Evolutionary conservation across 1,139 yeast species (phyloP).

Genomic region (Kodamaea fungicola): DNA sequence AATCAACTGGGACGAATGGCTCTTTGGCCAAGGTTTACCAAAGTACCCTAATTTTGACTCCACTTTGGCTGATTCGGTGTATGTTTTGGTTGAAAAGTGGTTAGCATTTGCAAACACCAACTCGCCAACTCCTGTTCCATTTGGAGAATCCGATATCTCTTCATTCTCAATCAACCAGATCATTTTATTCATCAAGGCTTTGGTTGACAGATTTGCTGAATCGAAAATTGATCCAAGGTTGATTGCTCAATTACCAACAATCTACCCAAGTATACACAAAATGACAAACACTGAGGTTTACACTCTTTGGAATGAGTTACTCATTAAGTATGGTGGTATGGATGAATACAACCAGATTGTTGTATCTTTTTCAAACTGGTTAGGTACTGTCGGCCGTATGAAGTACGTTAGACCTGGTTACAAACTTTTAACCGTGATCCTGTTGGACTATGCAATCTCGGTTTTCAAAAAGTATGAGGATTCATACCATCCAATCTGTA

Average conservation of each 20-base stretch:
- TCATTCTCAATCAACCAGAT: slow-evolving; percentile 33
- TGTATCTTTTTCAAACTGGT: slow-evolving; percentile 47
- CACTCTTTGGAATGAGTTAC: slow-evolving; percentile 29
- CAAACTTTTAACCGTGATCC: slow-evolving; percentile 54
- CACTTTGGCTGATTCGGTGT: slow-evolving; percentile 31
- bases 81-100: slow-evolving; percentile 27
- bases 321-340: slow-evolving; percentile 27
- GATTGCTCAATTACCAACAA: slow-evolving; percentile 18
- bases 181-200: slow-evolving; percentile 31
- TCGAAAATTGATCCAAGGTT: slow-evolving; percentile 14
- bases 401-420: slow-evolving; percentile 90
- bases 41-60: slow-evolving; percentile 27
- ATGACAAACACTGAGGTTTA: slow-evolving; percentile 33
- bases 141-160: slow-evolving; percentile 20
- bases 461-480: slow-evolving; percentile 59
- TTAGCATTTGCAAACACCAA: slow-evolving; percentile 10
- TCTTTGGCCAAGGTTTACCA: slow-evolving; percentile 28
- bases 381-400: slow-evolving; percentile 93
- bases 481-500: slow-evolving; percentile 83
- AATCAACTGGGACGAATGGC: slow-evolving; percentile 29
- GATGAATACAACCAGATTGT: slow-evolving; percentile 18
- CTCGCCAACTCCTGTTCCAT: slow-evolving; percentile 7
- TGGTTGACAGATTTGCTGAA: slow-evolving; percentile 20
- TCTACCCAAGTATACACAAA: slow-evolving; percentile 24
- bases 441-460: slow-evolving; percentile 58